Evolutionary conservation across 73 alveolate species (phyloP).

Genomic region (Strombidium stylifer): DNA sequence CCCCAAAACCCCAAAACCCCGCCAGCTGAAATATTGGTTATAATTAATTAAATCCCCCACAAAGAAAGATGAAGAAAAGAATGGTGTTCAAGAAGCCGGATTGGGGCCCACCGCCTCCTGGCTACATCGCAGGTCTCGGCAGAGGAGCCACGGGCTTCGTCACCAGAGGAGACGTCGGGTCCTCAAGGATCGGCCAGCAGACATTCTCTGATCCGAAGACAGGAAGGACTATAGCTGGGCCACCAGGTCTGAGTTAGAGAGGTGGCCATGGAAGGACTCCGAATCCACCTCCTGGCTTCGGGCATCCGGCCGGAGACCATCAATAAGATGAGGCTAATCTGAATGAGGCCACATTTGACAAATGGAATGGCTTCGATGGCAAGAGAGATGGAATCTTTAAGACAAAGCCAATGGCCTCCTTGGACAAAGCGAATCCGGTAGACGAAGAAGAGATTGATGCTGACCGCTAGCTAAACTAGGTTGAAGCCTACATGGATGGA

Average conservation of each 20-base stretch:
- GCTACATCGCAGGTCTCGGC: slow-evolving; percentile 80
- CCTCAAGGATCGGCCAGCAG: slow-evolving; percentile 69
- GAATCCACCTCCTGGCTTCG: too few relatives aligned
- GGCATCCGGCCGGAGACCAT: too few relatives aligned
- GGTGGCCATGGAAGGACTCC: neutral
- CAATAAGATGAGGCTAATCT: too few relatives aligned
- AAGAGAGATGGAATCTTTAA: too few relatives aligned
- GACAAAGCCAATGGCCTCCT: neutral
- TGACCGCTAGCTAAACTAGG: slow-evolving; percentile 42
- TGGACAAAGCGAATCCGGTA: slow-evolving; percentile 40
- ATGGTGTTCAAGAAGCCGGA: slow-evolving; percentile 57
- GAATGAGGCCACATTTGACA: slow-evolving; percentile 65
- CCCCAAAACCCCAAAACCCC: neutral
- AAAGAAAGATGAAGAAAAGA: too few relatives aligned
- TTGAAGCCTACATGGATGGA: slow-evolving; percentile 73
- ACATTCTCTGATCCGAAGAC: too few relatives aligned
- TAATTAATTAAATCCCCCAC: neutral
- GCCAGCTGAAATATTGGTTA: neutral
- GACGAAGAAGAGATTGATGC: slow-evolving; percentile 79
- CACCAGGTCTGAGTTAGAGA: too few relatives aligned
- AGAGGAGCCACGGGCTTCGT: slow-evolving; percentile 84
- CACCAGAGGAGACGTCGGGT: slow-evolving; percentile 79
- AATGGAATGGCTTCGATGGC: slow-evolving; percentile 73
- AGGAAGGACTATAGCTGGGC: too few relatives aligned
- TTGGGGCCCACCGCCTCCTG: slow-evolving; percentile 79